Conservation (phyloP, 2,329 filamentous ascomycete genomes). For the Aspergillus awamori region DNA sequence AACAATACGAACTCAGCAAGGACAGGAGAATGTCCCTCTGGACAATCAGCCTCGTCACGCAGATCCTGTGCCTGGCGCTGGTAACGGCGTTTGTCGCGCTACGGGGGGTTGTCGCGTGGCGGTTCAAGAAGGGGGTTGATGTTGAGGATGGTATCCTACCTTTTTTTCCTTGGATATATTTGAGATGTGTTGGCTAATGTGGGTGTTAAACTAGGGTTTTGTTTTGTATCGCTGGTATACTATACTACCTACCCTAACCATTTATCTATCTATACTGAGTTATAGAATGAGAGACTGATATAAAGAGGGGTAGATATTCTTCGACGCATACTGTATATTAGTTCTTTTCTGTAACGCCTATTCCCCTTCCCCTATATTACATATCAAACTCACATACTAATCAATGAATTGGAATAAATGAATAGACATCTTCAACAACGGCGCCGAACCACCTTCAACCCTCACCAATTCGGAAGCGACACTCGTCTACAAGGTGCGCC, state of each 20-base stretch:
- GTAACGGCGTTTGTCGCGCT: background rate
- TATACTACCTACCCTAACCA: background rate
- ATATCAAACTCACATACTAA: too few species aligned
- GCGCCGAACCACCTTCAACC: background rate
- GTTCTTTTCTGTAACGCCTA: background rate
- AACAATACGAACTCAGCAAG: background rate
- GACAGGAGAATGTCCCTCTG: background rate
- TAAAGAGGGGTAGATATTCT: background rate
- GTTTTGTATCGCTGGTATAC: background rate
- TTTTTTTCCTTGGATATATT: too few species aligned
- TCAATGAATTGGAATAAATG: background rate
- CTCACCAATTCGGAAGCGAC: background rate
- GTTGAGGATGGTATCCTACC: constrained; percentile 10
- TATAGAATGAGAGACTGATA: too few species aligned
- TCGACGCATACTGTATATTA: background rate
- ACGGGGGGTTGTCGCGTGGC: background rate
- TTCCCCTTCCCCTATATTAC: background rate
- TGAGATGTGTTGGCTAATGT: background rate
- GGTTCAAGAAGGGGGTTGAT: background rate
- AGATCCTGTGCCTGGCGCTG: constrained; percentile 11
- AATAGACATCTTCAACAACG: background rate
- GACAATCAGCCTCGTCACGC: constrained; percentile 9
- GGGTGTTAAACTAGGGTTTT: background rate
- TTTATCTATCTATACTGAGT: too few species aligned
- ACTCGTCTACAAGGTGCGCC: background rate